phyloP scores from a whole-genome alignment of 306 rosid genomes.

The Astragalus glycyphyllos region DNA sequence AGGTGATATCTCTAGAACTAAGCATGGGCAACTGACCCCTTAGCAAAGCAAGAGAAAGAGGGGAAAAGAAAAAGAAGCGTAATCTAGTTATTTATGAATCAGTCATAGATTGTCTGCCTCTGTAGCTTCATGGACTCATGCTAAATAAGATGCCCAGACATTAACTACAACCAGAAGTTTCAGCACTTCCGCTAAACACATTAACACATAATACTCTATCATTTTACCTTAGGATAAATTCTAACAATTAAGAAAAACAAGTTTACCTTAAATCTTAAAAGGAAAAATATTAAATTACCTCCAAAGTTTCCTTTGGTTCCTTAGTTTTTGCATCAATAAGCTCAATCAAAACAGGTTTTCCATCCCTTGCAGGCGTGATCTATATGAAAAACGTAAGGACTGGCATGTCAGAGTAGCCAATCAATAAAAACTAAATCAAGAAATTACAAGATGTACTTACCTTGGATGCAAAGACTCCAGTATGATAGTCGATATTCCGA shows the following conservation, averaged over 20 bases:
- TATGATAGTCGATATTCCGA: conserved; percentile 86
- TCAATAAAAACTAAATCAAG: conserved; percentile 27
- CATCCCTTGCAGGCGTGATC: conserved; percentile 99
- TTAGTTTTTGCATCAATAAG: conserved; percentile 97
- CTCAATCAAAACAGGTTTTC: conserved; percentile 90
- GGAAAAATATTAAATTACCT: conserved; percentile 59
- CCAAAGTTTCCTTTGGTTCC: conserved; percentile 88
- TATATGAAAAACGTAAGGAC: conserved; percentile 46
- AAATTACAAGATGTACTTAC: conserved; percentile 54
- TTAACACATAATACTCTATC: background rate
- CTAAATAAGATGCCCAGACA: conserved; percentile 11
- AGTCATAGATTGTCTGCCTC: conserved; percentile 14
- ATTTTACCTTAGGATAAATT: background rate
- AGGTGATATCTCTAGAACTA: conserved; percentile 3
- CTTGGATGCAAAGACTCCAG: conserved; percentile 97
- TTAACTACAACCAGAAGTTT: conserved; percentile 20
- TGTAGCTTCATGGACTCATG: conserved; percentile 17
- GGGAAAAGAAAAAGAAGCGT: background rate
- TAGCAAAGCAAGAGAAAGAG: background rate
- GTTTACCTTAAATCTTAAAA: background rate
- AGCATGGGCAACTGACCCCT: conserved; percentile 5
- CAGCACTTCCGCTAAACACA: background rate
- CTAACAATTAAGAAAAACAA: conserved; percentile 5
- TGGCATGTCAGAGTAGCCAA: conserved; percentile 30
- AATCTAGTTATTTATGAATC: conserved; percentile 3